Conservation (phyloP, 2,329 filamentous ascomycete genomes). For the Clonostachys solani region DNA sequence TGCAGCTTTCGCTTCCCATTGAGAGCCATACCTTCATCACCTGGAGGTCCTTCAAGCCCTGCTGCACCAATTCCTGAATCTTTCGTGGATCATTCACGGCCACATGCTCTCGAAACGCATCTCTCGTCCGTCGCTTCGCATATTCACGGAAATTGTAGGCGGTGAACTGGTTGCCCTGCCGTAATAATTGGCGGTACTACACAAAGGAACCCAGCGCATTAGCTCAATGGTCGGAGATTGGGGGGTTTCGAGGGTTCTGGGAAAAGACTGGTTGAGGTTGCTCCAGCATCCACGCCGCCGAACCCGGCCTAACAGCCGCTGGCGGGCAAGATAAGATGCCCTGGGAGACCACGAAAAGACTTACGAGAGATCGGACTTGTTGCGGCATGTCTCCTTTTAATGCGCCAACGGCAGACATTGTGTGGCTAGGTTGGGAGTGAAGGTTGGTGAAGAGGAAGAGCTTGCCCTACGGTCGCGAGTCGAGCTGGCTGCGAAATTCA, state of each 20-base stretch:
- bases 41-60: slow-evolving; percentile 81
- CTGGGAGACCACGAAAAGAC: slow-evolving; percentile 12
- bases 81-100: slow-evolving; percentile 66
- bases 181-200: slow-evolving; percentile 88
- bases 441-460: slow-evolving; percentile 3
- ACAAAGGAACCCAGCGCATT: background rate
- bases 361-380: slow-evolving; percentile 53
- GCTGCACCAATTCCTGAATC: slow-evolving; percentile 86
- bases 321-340: background rate
- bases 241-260: too few species aligned
- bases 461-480: background rate
- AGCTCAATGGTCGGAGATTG: too few species aligned
- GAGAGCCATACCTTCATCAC: slow-evolving; percentile 70
- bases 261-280: too few species aligned
- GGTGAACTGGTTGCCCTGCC: slow-evolving; percentile 81
- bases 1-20: background rate
- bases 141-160: slow-evolving; percentile 99
- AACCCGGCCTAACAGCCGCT: too few species aligned
- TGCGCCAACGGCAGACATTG: slow-evolving; percentile 30
- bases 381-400: slow-evolving; percentile 51
- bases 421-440: slow-evolving; percentile 2
- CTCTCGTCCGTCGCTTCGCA: slow-evolving; percentile 82
- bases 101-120: slow-evolving; percentile 83
- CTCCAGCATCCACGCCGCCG: too few species aligned
- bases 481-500: too few species aligned